phyloP scores from a whole-genome alignment of 495 filamentous ascomycete genomes.

The Neurospora sp. region DNA sequence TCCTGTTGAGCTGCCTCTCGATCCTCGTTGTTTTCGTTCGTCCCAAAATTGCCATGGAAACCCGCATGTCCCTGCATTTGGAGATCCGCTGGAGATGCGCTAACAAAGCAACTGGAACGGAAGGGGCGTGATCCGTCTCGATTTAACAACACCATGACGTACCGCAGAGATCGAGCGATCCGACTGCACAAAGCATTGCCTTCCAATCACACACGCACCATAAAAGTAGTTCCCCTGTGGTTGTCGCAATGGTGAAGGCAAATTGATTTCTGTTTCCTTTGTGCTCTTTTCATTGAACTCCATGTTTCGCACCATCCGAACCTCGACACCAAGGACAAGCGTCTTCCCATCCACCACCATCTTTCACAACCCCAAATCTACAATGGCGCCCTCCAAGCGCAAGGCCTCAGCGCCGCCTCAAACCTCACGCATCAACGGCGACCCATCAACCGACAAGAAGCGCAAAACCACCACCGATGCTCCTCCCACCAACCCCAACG shows the following conservation, averaged over 20 bases:
- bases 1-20: background rate
- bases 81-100: slow-evolving; percentile 1
- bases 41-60: background rate
- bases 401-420: slow-evolving; percentile 4
- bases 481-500: background rate
- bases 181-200: background rate
- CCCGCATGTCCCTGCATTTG: background rate
- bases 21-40: background rate
- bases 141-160: slow-evolving; percentile 15
- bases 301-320: background rate
- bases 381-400: slow-evolving; percentile 16
- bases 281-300: background rate
- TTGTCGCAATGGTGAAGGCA: background rate
- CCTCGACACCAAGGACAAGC: background rate
- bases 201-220: slow-evolving; percentile 3
- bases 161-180: slow-evolving; percentile 15
- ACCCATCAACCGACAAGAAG: slow-evolving; percentile 12
- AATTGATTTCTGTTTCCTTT: background rate
- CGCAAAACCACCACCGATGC: slow-evolving; percentile 2
- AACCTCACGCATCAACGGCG: slow-evolving; percentile 3
- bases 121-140: slow-evolving; percentile 6
- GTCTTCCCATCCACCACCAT: background rate
- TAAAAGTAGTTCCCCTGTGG: background rate
- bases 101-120: slow-evolving; percentile 16
- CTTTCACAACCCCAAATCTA: background rate